Evolutionary conservation across 345 rosid genomes (phyloP).

Genomic region (Eucalyptus cloeziana): DNA sequence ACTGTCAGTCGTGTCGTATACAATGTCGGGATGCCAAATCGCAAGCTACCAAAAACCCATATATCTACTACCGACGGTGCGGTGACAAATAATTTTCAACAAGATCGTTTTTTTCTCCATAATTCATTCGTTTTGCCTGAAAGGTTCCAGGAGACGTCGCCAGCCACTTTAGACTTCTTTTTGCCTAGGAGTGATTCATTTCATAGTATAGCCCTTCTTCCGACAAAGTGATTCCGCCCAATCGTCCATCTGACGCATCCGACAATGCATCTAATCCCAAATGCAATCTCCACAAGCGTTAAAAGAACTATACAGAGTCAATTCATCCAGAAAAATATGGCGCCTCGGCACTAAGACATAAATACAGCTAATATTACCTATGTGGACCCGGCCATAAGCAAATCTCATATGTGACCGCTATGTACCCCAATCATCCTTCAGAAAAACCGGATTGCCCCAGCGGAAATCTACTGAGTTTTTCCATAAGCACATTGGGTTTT

Average conservation of each 20-base stretch:
- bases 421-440: neutral
- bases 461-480: neutral
- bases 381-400: neutral
- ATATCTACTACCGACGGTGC: neutral
- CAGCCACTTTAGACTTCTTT: neutral
- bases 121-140: neutral
- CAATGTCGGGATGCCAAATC: neutral
- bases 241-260: neutral
- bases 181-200: neutral
- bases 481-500: neutral
- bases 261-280: neutral
- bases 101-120: neutral
- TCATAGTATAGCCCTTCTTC: neutral
- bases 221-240: neutral
- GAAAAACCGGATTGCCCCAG: neutral
- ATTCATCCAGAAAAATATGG: neutral
- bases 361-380: neutral
- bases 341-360: neutral
- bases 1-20: fast-evolving
- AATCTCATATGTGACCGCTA: neutral
- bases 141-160: neutral
- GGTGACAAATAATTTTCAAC: neutral
- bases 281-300: neutral
- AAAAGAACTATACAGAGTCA: neutral
- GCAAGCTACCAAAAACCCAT: neutral